Evolutionary conservation across 108 stramenopile species (phyloP).

Genomic region (Skeletonema marinoi): DNA sequence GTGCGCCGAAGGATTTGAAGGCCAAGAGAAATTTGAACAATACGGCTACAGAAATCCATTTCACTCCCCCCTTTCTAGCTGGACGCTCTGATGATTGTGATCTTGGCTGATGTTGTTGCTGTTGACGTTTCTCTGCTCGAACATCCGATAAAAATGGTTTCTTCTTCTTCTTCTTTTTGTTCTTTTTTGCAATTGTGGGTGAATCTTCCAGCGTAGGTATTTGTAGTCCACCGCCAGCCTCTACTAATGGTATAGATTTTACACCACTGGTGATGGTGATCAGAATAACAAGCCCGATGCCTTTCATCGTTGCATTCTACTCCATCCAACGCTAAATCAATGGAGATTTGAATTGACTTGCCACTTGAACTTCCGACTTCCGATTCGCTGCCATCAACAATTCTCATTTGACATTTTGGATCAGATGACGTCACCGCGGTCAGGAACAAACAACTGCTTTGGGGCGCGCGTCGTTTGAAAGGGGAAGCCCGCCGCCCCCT

Average conservation of each 20-base stretch:
- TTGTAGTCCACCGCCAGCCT: background rate
- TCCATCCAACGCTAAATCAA: no score
- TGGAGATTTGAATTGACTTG: no score
- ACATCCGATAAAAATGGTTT: background rate
- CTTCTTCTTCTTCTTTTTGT: background rate
- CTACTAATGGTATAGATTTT: background rate
- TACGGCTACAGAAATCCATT: slow-evolving; percentile 45
- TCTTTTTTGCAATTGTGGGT: background rate
- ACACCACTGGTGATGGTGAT: background rate
- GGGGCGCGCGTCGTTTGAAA: no score
- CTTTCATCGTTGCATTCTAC: background rate
- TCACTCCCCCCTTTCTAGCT: slow-evolving; percentile 28
- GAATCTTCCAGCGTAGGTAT: background rate
- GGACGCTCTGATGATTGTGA: background rate
- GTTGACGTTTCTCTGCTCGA: background rate
- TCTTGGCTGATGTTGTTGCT: background rate
- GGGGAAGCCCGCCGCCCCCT: no score
- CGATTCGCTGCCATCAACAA: no score
- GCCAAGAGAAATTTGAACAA: slow-evolving; percentile 41
- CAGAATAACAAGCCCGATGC: background rate
- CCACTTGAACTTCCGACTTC: no score
- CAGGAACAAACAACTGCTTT: no score
- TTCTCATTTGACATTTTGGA: no score
- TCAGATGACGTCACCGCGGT: no score
- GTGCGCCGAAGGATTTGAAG: slow-evolving; percentile 45